A percentile compares a stretch with the other conserved stretches of the same genome.
phyloP scores from a whole-genome alignment of 2,329 filamentous ascomycete species.

The Aureobasidium musti region DNA sequence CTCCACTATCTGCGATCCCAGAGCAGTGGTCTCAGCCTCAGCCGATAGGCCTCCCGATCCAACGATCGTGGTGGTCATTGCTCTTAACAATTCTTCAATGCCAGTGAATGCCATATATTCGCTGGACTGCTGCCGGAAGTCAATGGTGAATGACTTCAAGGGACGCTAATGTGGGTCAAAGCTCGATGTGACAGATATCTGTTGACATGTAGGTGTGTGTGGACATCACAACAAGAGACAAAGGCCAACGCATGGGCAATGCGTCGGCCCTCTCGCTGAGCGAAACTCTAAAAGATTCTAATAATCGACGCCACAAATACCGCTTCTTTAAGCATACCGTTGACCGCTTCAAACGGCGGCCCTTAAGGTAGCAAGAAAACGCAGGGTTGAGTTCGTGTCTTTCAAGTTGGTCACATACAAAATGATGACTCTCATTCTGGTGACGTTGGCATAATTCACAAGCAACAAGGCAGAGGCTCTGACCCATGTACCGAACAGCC shows the following conservation, averaged over 20 bases:
- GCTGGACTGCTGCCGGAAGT: neutral
- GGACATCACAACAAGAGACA: neutral
- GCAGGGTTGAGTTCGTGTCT: neutral
- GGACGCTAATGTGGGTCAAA: neutral
- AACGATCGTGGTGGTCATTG: neutral
- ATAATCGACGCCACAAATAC: conserved; percentile 10
- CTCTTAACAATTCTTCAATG: neutral
- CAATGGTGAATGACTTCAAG: neutral
- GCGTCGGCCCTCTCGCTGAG: neutral
- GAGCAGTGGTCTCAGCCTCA: neutral
- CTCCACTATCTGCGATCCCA: neutral
- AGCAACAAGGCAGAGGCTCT: neutral
- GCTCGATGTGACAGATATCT: neutral
- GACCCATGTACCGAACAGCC: neutral
- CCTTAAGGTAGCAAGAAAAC: conserved; percentile 13
- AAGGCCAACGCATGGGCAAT: neutral
- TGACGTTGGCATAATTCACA: conserved; percentile 13
- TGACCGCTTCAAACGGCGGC: conserved; percentile 13
- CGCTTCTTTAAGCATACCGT: conserved; percentile 16
- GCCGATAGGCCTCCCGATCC: neutral
- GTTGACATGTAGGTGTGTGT: neutral
- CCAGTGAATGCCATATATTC: neutral
- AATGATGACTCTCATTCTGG: neutral
- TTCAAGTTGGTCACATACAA: neutral
- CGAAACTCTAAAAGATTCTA: neutral